These are phyloP conservation scores for Ceratopteris richardii DNA, from an alignment of 75 land plant genomes.

Conservation along the genomic window DNA sequence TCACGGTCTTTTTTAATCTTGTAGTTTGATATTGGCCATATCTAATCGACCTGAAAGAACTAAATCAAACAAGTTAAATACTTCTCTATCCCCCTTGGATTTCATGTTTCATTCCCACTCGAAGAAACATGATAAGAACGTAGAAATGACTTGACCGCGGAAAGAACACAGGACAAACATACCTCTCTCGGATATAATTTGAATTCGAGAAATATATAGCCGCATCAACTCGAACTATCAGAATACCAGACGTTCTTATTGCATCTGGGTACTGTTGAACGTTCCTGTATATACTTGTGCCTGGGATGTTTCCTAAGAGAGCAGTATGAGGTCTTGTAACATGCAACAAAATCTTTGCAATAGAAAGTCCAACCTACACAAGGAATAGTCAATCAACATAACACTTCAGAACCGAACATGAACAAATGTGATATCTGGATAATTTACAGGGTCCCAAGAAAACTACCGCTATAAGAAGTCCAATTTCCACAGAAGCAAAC, in stretches of 20 bases:
- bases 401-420: not conserved
- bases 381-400: not conserved
- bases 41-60: too few species aligned
- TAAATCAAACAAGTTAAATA: too few species aligned
- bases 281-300: constrained; percentile 55
- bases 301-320: constrained; percentile 63
- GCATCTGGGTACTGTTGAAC: constrained; percentile 58
- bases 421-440: not conserved
- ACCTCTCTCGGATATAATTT: constrained; percentile 85
- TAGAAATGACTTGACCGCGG: not conserved
- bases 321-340: constrained; percentile 61
- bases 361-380: constrained; percentile 57
- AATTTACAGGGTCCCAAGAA: not conserved
- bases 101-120: not conserved
- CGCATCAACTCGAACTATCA: constrained; percentile 69
- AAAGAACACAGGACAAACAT: not conserved
- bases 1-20: too few species aligned
- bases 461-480: constrained; percentile 77
- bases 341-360: constrained; percentile 50
- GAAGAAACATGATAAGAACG: not conserved
- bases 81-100: too few species aligned
- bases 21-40: too few species aligned
- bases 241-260: constrained; percentile 47
- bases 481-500: constrained; percentile 74
- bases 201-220: constrained; percentile 84